Percentiles rank a stretch among this genome's conserved stretches.
Conservation (phyloP, 345 rosid genomes). For the Clarkia xantiana region DNA sequence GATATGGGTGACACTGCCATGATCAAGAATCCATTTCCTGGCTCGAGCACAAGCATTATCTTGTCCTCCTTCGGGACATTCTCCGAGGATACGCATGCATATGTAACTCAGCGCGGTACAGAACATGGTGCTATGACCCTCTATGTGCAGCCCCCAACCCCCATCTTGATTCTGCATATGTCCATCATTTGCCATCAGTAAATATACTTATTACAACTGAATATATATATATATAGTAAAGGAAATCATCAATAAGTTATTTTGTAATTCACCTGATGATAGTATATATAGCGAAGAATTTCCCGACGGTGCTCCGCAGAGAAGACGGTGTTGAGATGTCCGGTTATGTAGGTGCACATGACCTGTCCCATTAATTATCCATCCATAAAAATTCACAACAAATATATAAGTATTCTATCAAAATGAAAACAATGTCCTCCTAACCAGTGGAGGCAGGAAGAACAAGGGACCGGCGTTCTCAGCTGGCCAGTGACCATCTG, state of each 20-base stretch:
- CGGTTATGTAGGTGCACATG: slow-evolving; percentile 24
- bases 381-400: neutral
- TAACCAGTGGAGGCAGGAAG: slow-evolving; percentile 19
- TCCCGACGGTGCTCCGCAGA: slow-evolving; percentile 18
- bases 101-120: slow-evolving; percentile 19
- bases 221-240: neutral
- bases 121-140: slow-evolving; percentile 27
- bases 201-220: neutral
- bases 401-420: too few species aligned
- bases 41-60: slow-evolving; percentile 20
- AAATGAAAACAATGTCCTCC: neutral
- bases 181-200: neutral
- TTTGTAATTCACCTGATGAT: slow-evolving; percentile 12
- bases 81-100: slow-evolving; percentile 26
- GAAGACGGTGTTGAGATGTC: slow-evolving; percentile 19
- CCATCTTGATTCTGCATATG: slow-evolving; percentile 23
- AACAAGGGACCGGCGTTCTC: slow-evolving; percentile 27
- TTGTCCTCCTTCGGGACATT: slow-evolving; percentile 19
- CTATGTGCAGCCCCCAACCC: slow-evolving; percentile 27
- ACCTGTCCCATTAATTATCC: slow-evolving; percentile 1
- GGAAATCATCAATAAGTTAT: neutral
- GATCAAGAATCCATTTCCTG: slow-evolving; percentile 22
- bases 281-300: slow-evolving; percentile 23
- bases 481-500: slow-evolving; percentile 29
- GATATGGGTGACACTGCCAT: slow-evolving; percentile 17